Conservation (phyloP, 768 basidiomycete species). For the Pholiota molesta region DNA sequence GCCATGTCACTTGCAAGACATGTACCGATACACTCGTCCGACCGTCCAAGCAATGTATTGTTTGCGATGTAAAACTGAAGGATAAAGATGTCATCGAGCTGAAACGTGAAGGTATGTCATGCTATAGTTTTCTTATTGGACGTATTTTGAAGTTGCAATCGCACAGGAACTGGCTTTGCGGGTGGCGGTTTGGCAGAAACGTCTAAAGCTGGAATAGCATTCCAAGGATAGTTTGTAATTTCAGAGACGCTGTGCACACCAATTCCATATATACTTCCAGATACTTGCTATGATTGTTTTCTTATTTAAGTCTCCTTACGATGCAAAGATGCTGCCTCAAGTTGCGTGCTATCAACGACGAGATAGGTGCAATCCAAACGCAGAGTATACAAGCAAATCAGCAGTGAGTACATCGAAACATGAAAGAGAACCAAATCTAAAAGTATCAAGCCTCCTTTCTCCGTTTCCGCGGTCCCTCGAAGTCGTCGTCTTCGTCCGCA, state of each 20-base stretch:
- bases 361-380: neutral
- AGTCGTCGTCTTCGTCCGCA: slow-evolving; percentile 14
- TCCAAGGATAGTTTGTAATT: slow-evolving; percentile 64
- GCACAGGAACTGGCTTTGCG: slow-evolving; percentile 86
- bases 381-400: neutral
- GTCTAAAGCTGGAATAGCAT: slow-evolving; percentile 75
- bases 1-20: slow-evolving; percentile 89
- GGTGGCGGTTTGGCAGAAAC: slow-evolving; percentile 95
- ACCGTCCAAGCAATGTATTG: slow-evolving; percentile 79
- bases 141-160: neutral
- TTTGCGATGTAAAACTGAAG: slow-evolving; percentile 71
- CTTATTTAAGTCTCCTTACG: no score
- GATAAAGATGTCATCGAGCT: slow-evolving; percentile 82
- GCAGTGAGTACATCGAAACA: neutral
- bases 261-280: neutral
- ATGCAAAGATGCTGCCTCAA: neutral
- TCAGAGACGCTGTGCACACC: neutral
- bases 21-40: slow-evolving; percentile 89
- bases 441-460: slow-evolving; percentile 16
- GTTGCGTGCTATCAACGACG: no score
- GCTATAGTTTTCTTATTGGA: neutral
- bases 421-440: neutral
- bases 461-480: slow-evolving; percentile 22
- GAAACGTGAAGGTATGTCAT: slow-evolving; percentile 78
- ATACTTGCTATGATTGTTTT: no score